Percentiles rank a stretch among this genome's conserved stretches.
Evolutionary conservation across 2,329 filamentous ascomycete species (phyloP).

Genomic region (Ophiostoma tasmaniense): DNA sequence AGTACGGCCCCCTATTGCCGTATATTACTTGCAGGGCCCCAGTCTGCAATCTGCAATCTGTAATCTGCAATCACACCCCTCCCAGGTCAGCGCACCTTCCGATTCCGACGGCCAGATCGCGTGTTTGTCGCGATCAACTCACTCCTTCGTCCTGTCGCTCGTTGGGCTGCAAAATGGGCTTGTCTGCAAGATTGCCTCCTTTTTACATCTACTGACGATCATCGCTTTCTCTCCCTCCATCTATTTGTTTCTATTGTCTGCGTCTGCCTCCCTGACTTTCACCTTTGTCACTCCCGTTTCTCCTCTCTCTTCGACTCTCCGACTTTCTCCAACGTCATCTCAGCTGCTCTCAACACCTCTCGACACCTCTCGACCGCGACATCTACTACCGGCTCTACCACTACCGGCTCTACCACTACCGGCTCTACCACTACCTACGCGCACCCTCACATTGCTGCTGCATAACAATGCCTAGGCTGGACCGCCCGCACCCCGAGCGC

Average conservation of each 20-base stretch:
- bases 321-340: background rate
- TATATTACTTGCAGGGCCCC: conserved; percentile 5
- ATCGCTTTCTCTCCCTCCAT: background rate
- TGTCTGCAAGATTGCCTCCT: conserved; percentile 2
- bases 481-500: conserved; percentile 16
- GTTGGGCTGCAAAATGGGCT: conserved; percentile 5
- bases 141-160: background rate
- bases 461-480: conserved; percentile 17
- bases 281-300: background rate
- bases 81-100: background rate
- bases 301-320: background rate
- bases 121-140: conserved; percentile 16
- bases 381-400: background rate
- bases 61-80: background rate
- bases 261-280: background rate
- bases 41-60: background rate
- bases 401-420: background rate
- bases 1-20: background rate
- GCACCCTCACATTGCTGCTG: background rate
- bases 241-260: background rate
- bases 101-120: conserved; percentile 12
- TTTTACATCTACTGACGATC: background rate
- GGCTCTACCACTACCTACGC: background rate
- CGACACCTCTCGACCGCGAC: background rate
- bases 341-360: background rate